phyloP scores from a whole-genome alignment of 1,284 basidiomycete species.

The Vanrija sp. region DNA sequence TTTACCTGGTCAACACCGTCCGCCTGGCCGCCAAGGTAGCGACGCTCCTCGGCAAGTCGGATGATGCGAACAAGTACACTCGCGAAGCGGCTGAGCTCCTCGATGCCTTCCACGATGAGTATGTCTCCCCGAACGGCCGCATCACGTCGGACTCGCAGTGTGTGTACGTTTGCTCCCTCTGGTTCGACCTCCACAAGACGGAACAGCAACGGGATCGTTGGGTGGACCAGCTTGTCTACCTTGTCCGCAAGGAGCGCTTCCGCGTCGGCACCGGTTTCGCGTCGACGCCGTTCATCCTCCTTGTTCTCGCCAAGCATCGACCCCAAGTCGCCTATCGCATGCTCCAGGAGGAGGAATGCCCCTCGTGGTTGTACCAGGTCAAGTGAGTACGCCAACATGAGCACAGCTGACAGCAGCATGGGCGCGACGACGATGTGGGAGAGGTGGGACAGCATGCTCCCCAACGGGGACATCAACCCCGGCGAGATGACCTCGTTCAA shows the following conservation, averaged over 20 bases:
- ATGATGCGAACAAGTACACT: slow-evolving; percentile 16
- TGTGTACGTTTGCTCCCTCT: slow-evolving; percentile 24
- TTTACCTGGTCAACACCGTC: slow-evolving; percentile 32
- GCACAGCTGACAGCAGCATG: slow-evolving; percentile 13
- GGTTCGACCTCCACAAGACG: slow-evolving; percentile 22
- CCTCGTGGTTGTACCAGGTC: slow-evolving; percentile 39
- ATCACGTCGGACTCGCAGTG: slow-evolving; percentile 35
- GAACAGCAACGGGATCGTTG: neutral
- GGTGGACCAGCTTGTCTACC: slow-evolving; percentile 21
- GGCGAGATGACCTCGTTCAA: slow-evolving; percentile 46
- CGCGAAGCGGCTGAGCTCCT: slow-evolving; percentile 14
- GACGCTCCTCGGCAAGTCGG: slow-evolving; percentile 18
- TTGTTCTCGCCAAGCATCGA: slow-evolving; percentile 22
- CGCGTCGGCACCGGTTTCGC: slow-evolving; percentile 40
- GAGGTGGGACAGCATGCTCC: slow-evolving; percentile 37
- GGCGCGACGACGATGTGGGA: slow-evolving; percentile 47
- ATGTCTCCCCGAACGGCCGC: slow-evolving; percentile 27
- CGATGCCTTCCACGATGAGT: slow-evolving; percentile 23
- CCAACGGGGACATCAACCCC: slow-evolving; percentile 34
- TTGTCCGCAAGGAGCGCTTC: slow-evolving; percentile 24
- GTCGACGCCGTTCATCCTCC: slow-evolving; percentile 37
- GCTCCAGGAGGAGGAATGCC: slow-evolving; percentile 40
- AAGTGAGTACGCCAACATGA: neutral
- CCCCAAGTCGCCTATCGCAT: slow-evolving; percentile 40
- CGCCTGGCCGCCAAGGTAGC: slow-evolving; percentile 23